Percentiles rank a stretch among this genome's conserved stretches.
These are phyloP conservation scores for Talaromyces sp. DNA, from an alignment of 2,329 filamentous ascomycete genomes.

Conservation along the genomic window DNA sequence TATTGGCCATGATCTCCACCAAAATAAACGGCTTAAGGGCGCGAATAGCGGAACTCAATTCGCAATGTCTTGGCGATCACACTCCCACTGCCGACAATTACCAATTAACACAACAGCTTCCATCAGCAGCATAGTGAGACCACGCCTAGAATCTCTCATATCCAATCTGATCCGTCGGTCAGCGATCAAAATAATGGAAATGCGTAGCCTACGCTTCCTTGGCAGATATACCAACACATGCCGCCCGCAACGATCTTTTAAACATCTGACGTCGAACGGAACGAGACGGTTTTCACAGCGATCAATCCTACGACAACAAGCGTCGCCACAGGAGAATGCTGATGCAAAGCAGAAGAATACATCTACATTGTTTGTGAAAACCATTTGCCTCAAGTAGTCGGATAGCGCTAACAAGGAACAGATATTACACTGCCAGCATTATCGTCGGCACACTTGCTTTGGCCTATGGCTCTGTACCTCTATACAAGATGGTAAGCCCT, in stretches of 20 bases:
- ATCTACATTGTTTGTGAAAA: conserved; percentile 49
- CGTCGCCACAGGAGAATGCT: conserved; percentile 33
- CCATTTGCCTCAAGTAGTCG: conserved; percentile 5
- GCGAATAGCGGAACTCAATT: conserved; percentile 1
- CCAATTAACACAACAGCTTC: background rate
- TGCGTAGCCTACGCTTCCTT: conserved; percentile 7
- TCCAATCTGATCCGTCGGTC: background rate
- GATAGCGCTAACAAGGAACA: conserved; percentile 27
- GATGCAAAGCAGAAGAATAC: conserved; percentile 48
- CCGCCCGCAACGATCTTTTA: conserved; percentile 15
- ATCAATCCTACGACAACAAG: conserved; percentile 26
- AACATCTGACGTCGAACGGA: conserved; percentile 20
- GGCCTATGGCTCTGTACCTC: conserved; percentile 62
- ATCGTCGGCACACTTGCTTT: conserved; percentile 61
- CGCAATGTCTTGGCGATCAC: background rate
- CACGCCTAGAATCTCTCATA: background rate
- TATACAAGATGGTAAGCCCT: conserved; percentile 61
- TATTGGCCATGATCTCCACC: background rate
- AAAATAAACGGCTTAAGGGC: conserved; percentile 4
- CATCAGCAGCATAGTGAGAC: background rate
- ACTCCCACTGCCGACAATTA: background rate
- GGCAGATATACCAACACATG: conserved; percentile 3
- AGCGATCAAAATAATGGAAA: background rate
- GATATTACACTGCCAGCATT: conserved; percentile 61
- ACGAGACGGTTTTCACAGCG: conserved; percentile 34